These are phyloP conservation scores for Coffea canephora DNA, from an alignment of 257 asterid genomes.

Conservation along the genomic window DNA sequence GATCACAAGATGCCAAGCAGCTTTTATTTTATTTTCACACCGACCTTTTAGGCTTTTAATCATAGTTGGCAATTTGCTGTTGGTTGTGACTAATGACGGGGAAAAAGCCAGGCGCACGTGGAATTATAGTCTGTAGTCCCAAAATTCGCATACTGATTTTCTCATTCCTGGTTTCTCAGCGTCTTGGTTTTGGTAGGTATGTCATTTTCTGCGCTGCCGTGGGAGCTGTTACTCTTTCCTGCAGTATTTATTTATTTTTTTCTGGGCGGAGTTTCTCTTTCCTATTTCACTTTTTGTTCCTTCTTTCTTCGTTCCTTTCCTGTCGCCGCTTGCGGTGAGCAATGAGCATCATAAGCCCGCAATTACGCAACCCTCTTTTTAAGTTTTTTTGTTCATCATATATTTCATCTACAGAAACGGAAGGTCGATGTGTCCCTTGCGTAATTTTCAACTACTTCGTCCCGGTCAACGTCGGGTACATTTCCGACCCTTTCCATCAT, in stretches of 20 bases:
- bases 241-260: not conserved
- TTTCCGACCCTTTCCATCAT: too few species aligned
- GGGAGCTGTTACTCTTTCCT: not conserved
- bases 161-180: not conserved
- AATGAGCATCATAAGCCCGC: too few species aligned
- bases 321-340: too few species aligned
- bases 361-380: too few species aligned
- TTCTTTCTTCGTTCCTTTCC: too few species aligned
- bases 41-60: not conserved
- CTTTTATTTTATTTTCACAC: not conserved
- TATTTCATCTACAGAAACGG: too few species aligned
- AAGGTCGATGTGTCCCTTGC: too few species aligned
- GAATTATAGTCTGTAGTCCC: not conserved
- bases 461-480: too few species aligned
- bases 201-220: not conserved
- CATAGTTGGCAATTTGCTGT: conserved; percentile 19
- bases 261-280: too few species aligned
- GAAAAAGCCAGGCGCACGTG: not conserved
- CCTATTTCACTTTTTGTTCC: too few species aligned
- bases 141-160: not conserved
- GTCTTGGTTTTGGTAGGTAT: not conserved
- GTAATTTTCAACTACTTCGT: too few species aligned
- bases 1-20: not conserved
- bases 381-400: too few species aligned
- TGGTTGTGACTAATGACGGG: conserved; percentile 8